A percentile compares a stretch with the other conserved stretches of the same genome.
Evolutionary conservation across 805 yeast genomes (phyloP).

Genomic region (Pichia sporocuriosa): DNA sequence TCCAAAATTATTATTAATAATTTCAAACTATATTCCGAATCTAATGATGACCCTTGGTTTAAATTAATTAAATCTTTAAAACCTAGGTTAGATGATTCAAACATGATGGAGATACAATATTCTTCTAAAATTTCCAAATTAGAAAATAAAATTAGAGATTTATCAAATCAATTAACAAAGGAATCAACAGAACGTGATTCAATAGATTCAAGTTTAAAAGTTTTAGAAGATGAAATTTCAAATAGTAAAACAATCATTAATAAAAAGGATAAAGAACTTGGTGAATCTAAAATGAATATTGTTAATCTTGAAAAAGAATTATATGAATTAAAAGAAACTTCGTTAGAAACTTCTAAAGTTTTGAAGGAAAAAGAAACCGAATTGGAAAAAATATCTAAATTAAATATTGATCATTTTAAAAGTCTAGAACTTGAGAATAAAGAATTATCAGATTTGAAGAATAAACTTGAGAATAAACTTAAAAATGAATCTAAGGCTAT

Average conservation of each 20-base stretch:
- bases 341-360: not conserved
- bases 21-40: constrained; percentile 43
- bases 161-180: constrained; percentile 34
- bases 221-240: constrained; percentile 28
- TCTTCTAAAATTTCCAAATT: constrained; percentile 49
- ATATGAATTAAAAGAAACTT: constrained; percentile 18
- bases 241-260: constrained; percentile 8
- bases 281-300: constrained; percentile 25
- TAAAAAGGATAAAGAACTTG: constrained; percentile 42
- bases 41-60: constrained; percentile 70
- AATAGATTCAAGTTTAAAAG: constrained; percentile 33
- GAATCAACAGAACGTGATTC: constrained; percentile 23
- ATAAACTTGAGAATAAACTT: constrained; percentile 5
- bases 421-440: constrained; percentile 14
- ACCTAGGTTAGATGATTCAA: constrained; percentile 50
- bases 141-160: constrained; percentile 46
- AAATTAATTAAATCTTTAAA: constrained; percentile 60
- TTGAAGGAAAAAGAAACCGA: constrained; percentile 21
- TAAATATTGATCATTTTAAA: constrained; percentile 1
- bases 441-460: constrained; percentile 9
- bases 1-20: constrained; percentile 61
- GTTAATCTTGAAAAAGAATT: constrained; percentile 23
- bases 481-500: constrained; percentile 11
- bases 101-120: constrained; percentile 39
- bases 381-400: constrained; percentile 13